Conservation (phyloP, 2,329 filamentous ascomycete species). For the Geosmithia morbida region DNA sequence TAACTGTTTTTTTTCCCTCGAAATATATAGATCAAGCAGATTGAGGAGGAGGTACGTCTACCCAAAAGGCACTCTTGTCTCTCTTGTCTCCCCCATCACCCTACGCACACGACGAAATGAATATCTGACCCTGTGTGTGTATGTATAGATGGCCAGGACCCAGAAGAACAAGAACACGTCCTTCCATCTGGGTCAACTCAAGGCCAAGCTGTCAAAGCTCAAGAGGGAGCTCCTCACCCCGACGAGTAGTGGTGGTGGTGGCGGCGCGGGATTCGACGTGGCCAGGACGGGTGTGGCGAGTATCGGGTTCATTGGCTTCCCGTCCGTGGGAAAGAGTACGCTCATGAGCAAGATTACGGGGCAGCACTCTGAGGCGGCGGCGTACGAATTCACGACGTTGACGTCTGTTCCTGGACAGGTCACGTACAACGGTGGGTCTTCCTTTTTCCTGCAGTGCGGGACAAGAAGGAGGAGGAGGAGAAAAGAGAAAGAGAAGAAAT, state of each 20-base stretch:
- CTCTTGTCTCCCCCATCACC: too few relatives aligned
- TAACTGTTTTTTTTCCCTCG: not conserved
- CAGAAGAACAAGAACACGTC: slow-evolving; percentile 97
- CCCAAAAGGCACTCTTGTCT: too few relatives aligned
- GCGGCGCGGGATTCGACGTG: slow-evolving; percentile 86
- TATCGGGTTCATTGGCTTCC: slow-evolving; percentile 95
- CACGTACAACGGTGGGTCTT: slow-evolving; percentile 88
- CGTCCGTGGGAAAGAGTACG: slow-evolving; percentile 96
- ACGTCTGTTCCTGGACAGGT: slow-evolving; percentile 96
- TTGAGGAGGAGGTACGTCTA: slow-evolving; percentile 74
- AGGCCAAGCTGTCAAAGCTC: slow-evolving; percentile 95
- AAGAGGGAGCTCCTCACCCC: slow-evolving; percentile 92
- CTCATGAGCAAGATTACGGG: slow-evolving; percentile 91
- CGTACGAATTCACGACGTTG: slow-evolving; percentile 97
- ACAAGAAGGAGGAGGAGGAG: too few relatives aligned
- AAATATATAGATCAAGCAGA: slow-evolving; percentile 69
- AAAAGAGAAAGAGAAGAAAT: too few relatives aligned
- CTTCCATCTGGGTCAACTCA: slow-evolving; percentile 88
- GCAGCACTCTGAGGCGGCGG: slow-evolving; percentile 91
- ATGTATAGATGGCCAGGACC: slow-evolving; percentile 73
- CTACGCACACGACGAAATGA: not conserved
- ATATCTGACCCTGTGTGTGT: not conserved
- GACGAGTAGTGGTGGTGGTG: slow-evolving; percentile 63
- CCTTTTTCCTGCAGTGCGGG: too few relatives aligned
- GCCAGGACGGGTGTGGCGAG: slow-evolving; percentile 94